Evolutionary conservation across 1,139 yeast species (phyloP), one percentile per base, ranked within the genome.

Genomic region (Pichia sp.): DNA sequence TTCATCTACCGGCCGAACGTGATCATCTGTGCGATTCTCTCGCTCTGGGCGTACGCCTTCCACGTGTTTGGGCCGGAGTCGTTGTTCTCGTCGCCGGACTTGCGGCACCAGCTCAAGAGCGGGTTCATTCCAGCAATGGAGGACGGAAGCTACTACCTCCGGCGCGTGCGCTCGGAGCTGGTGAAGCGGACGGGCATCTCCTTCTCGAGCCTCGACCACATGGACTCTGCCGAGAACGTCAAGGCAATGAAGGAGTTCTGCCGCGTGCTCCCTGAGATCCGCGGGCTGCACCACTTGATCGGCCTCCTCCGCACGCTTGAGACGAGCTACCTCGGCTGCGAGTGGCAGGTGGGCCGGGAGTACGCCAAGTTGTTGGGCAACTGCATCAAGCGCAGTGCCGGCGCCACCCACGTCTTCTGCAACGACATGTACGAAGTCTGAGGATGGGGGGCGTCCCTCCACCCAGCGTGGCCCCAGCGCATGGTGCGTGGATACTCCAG

Each of bases 321-420:
- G 1, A 69, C 71, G 2, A 68, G 72, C 52, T 71, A 77, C 60
- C 63, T 71, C 59, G 70, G 70, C 47, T 73, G 83, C 64, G 79
- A 78, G 60, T 83, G 86, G 85, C 84, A 81, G 56, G 71, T 80
- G 27, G 79, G 83, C 6, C 70, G 80, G 54, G 87, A 83, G 59
- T 79, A 80, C 63, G 77, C 83, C 3, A 74, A 75, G 57, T 68
- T 83, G 60, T 73, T 82, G 20, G 71, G 75, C 49, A 80, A 81
- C 63, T 81, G 85, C 67, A 76, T 79, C 7, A 74, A 74, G 52
- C 68, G 86, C 60, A 76, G 82, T 42, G 72, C 81, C 48, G 87
- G 87, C 0, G 77, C 77, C 60, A 63, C 69, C 46, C 73, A 74
- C 16, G 71, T 78, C 1, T 68, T 77, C 12, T 81, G 85, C 63